Evolutionary conservation across 1,139 yeast genomes (phyloP).

Genomic region (Zygosaccharomyces pseudobailii): DNA sequence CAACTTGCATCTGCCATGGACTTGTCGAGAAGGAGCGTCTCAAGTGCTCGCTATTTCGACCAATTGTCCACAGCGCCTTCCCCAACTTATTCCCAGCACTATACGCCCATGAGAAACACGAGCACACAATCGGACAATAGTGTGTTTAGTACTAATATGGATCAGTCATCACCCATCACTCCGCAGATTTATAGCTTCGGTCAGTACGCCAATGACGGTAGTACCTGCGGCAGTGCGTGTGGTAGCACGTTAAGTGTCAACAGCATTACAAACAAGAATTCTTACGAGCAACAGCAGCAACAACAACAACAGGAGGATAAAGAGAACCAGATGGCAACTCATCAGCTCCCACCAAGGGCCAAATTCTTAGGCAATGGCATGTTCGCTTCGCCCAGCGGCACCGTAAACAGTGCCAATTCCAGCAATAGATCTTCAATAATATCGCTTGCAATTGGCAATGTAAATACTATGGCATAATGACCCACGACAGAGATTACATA

Average conservation of each 20-base stretch:
- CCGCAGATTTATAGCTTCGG: constrained; percentile 27
- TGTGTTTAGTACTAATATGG: constrained; percentile 23
- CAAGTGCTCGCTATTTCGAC: constrained; percentile 16
- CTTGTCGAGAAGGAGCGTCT: constrained; percentile 21
- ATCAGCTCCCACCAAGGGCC: constrained; percentile 21
- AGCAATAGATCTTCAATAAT: constrained; percentile 24
- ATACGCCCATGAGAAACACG: constrained; percentile 30
- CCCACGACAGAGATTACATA: not conserved
- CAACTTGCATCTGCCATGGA: constrained; percentile 28
- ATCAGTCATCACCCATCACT: constrained; percentile 26
- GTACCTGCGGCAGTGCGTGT: constrained; percentile 17
- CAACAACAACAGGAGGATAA: constrained; percentile 14
- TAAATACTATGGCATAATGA: constrained; percentile 11
- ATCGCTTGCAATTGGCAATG: constrained; percentile 20
- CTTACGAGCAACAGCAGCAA: constrained; percentile 7
- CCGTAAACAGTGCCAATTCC: constrained; percentile 16
- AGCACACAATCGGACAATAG: constrained; percentile 27
- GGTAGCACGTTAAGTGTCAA: constrained; percentile 27
- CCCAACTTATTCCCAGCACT: constrained; percentile 26
- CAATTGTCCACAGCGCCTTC: constrained; percentile 23
- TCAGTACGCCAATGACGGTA: constrained; percentile 17
- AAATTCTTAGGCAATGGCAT: constrained; percentile 20
- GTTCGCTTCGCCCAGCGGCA: constrained; percentile 18
- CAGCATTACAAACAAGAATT: constrained; percentile 19
- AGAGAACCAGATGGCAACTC: constrained; percentile 21